Conservation (phyloP, 2,329 filamentous ascomycete genomes). For the Chaetomiaceae sp. region DNA sequence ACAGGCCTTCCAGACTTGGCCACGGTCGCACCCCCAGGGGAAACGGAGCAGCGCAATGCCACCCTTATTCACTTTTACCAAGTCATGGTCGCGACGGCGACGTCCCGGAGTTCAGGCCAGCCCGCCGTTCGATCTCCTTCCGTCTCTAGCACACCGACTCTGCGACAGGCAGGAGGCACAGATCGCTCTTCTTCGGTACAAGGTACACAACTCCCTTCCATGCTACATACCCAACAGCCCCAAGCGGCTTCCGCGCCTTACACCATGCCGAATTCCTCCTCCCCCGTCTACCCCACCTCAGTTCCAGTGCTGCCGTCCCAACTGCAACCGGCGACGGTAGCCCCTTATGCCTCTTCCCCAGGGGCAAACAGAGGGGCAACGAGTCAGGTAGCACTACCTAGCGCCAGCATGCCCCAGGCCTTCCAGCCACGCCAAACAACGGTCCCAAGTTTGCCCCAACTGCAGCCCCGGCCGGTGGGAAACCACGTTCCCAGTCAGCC, state of each 20-base stretch:
- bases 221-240: not conserved
- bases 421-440: not conserved
- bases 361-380: not conserved
- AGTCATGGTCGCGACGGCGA: not conserved
- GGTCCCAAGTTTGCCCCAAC: not conserved
- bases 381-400: not conserved
- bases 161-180: not conserved
- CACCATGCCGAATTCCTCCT: not conserved
- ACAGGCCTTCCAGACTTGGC: not conserved
- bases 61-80: constrained; percentile 18
- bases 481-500: not conserved
- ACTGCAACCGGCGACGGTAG: not conserved
- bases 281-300: not conserved
- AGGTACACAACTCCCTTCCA: not conserved
- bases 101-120: not conserved
- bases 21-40: not conserved
- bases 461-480: not conserved
- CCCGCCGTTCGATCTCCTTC: not conserved
- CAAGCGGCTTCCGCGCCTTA: not conserved
- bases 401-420: not conserved
- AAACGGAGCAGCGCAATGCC: constrained; percentile 20
- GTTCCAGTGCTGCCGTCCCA: not conserved
- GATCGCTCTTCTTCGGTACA: too few relatives aligned
- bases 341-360: not conserved
- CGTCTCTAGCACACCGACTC: not conserved